These are phyloP conservation scores for Ramularia endophylla DNA, from an alignment of 2,329 filamentous ascomycete genomes.

Conservation along the genomic window DNA sequence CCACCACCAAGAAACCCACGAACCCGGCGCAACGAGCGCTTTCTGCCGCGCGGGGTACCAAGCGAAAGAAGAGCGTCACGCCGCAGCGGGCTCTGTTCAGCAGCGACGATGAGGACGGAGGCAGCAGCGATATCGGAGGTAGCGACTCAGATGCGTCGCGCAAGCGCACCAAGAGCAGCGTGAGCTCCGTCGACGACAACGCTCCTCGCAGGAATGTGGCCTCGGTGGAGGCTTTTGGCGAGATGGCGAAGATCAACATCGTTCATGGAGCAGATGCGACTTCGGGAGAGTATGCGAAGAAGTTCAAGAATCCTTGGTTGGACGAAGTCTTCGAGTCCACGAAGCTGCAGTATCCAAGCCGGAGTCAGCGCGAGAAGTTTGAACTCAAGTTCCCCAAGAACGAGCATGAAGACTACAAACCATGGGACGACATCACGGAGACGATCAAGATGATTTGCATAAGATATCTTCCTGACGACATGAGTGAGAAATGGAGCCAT, in stretches of 20 bases:
- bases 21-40: constrained; percentile 19
- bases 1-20: constrained; percentile 13
- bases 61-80: constrained; percentile 33
- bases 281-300: constrained; percentile 34
- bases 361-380: constrained; percentile 46
- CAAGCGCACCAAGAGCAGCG: constrained; percentile 33
- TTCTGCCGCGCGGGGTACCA: constrained; percentile 23
- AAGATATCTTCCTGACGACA: constrained; percentile 68
- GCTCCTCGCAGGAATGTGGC: constrained; percentile 21
- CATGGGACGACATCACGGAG: constrained; percentile 56
- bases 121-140: constrained; percentile 25
- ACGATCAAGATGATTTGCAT: constrained; percentile 56
- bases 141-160: constrained; percentile 31
- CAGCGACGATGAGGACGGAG: constrained; percentile 29
- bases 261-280: constrained; percentile 40
- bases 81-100: constrained; percentile 27
- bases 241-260: constrained; percentile 26
- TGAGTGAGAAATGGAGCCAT: constrained; percentile 63
- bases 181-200: constrained; percentile 27
- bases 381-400: constrained; percentile 64
- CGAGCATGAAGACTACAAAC: constrained; percentile 62
- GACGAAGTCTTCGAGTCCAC: constrained; percentile 35
- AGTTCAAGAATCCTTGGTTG: constrained; percentile 48
- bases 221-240: constrained; percentile 18
- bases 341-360: constrained; percentile 78